Evolutionary conservation across 192 early-diverging fungal genomes (phyloP).

Genomic region (Backusella tarrabulga): DNA sequence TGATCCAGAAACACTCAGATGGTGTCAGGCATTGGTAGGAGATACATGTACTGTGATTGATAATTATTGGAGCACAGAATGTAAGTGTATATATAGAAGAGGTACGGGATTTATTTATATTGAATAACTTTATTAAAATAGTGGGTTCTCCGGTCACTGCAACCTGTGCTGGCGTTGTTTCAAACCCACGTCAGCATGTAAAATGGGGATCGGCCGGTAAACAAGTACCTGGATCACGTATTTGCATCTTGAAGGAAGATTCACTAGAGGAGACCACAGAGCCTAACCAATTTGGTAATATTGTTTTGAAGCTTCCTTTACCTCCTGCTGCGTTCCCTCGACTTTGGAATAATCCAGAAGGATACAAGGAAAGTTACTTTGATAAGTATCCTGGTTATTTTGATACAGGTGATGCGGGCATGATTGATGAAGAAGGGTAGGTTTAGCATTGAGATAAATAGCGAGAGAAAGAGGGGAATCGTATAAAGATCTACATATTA

Average conservation of each 20-base stretch:
- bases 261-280: conserved; percentile 42
- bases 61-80: conserved; percentile 91
- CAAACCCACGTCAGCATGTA: conserved; percentile 20
- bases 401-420: conserved; percentile 82
- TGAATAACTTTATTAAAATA: neutral
- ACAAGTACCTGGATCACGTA: conserved; percentile 74
- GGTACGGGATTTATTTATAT: neutral
- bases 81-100: conserved; percentile 3
- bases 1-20: conserved; percentile 73
- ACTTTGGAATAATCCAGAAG: conserved; percentile 76
- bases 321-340: conserved; percentile 77
- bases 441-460: conserved; percentile 18
- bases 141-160: conserved; percentile 80
- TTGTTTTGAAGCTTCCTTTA: conserved; percentile 76
- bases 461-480: neutral
- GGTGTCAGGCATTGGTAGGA: conserved; percentile 45
- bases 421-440: conserved; percentile 69
- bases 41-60: conserved; percentile 63
- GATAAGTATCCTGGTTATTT: conserved; percentile 76
- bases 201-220: conserved; percentile 78
- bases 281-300: conserved; percentile 69
- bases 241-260: conserved; percentile 58
- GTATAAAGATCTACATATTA: neutral
- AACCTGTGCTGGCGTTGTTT: conserved; percentile 54
- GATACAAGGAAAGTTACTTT: conserved; percentile 75